A percentile compares a stretch with the other conserved stretches of the same genome.
These are phyloP conservation scores for Vigna reflexopilosa DNA, from an alignment of 306 rosid genomes.

Conservation along the genomic window DNA sequence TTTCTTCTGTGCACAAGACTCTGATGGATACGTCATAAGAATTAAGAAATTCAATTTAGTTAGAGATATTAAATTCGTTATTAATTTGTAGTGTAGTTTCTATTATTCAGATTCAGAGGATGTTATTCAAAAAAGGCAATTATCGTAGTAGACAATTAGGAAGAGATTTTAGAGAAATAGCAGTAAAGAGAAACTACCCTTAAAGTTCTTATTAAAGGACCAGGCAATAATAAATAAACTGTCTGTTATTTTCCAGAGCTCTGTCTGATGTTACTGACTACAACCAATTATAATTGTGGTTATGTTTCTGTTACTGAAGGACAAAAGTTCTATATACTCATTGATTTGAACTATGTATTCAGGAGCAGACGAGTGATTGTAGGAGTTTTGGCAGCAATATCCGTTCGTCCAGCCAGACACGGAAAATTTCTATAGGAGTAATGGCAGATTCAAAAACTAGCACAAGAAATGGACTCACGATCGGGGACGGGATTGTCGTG, in stretches of 20 bases:
- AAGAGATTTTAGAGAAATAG: not conserved
- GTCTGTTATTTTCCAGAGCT: not conserved
- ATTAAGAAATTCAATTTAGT: not conserved
- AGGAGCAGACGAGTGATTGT: conserved; percentile 65
- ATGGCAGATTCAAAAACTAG: conserved; percentile 63
- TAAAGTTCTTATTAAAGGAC: not conserved
- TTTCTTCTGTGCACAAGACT: not conserved
- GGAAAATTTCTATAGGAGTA: conserved; percentile 93
- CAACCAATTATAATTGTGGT: conserved; percentile 27
- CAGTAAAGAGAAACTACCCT: not conserved
- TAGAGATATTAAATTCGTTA: not conserved
- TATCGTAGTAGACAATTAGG: not conserved
- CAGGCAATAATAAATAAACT: not conserved
- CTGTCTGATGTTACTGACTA: not conserved
- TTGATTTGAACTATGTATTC: conserved; percentile 46
- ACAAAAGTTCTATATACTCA: conserved; percentile 23
- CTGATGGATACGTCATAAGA: not conserved
- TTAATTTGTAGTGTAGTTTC: not conserved
- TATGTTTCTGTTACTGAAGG: conserved; percentile 23
- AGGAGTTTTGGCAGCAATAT: conserved; percentile 73
- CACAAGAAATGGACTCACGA: conserved; percentile 52
- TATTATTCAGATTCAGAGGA: not conserved
- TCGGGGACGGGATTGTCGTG: conserved; percentile 47
- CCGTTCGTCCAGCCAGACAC: conserved; percentile 72
- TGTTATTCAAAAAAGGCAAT: not conserved